These are phyloP conservation scores for Suillus decipiens DNA, from an alignment of 768 basidiomycete species.

Conservation along the genomic window DNA sequence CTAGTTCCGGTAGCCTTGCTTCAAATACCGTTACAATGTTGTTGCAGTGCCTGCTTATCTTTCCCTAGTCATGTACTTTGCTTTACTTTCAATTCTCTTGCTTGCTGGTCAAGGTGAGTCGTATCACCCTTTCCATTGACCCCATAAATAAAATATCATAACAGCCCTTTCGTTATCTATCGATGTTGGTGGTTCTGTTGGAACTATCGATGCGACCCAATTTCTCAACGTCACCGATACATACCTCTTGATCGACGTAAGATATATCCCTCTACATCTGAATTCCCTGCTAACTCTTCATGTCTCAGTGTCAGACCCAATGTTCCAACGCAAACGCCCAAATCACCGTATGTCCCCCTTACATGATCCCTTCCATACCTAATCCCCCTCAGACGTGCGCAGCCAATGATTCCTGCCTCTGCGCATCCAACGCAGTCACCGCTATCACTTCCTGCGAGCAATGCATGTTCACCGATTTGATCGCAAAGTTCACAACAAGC, in stretches of 20 bases:
- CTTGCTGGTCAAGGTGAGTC: slow-evolving; percentile 63
- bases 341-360: slow-evolving; percentile 25
- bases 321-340: slow-evolving; percentile 28
- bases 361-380: background rate
- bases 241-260: slow-evolving; percentile 30
- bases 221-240: slow-evolving; percentile 44
- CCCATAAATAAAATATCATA: background rate
- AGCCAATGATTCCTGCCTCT: slow-evolving; percentile 53
- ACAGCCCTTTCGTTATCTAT: slow-evolving; percentile 52
- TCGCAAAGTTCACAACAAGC: slow-evolving; percentile 47
- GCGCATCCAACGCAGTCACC: slow-evolving; percentile 43
- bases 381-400: slow-evolving; percentile 45
- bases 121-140: background rate
- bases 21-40: too few relatives aligned
- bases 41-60: too few relatives aligned
- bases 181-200: slow-evolving; percentile 38
- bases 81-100: slow-evolving; percentile 35
- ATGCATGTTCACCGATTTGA: slow-evolving; percentile 62
- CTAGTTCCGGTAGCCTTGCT: background rate
- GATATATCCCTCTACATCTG: slow-evolving; percentile 11
- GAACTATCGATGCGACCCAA: slow-evolving; percentile 41
- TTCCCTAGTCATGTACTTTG: slow-evolving; percentile 27
- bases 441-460: slow-evolving; percentile 58
- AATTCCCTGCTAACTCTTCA: slow-evolving; percentile 29
- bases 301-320: slow-evolving; percentile 25